phyloP scores from a whole-genome alignment of 495 filamentous ascomycete genomes.

The Annulohypoxylon nitens region DNA sequence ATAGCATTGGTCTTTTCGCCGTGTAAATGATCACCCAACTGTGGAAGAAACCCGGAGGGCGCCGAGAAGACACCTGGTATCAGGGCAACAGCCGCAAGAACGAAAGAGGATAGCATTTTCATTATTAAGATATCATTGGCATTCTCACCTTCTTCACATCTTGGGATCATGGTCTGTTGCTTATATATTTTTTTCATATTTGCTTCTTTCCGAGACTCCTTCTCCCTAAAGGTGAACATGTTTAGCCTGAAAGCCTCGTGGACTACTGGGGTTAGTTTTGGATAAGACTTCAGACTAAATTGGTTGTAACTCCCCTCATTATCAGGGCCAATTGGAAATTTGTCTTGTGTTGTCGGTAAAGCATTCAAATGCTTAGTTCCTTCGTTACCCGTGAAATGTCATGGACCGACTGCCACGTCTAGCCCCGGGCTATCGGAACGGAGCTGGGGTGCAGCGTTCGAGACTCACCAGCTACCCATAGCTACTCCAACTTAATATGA shows the following conservation, averaged over 20 bases:
- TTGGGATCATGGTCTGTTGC: not conserved
- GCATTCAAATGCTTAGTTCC: not conserved
- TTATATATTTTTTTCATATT: conserved; percentile 38
- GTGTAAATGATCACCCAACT: conserved; percentile 54
- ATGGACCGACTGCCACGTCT: conserved; percentile 10
- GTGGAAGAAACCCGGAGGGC: conserved; percentile 55
- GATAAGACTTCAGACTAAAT: conserved; percentile 40
- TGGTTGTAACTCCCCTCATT: conserved; percentile 42
- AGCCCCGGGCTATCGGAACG: conserved; percentile 44
- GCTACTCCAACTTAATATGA: not conserved
- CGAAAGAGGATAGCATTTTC: conserved; percentile 57
- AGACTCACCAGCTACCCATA: conserved; percentile 19
- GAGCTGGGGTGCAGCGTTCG: conserved; percentile 41
- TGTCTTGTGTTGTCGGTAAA: conserved; percentile 7
- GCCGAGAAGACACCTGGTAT: conserved; percentile 55
- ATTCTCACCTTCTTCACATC: conserved; percentile 1
- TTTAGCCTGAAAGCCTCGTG: conserved; percentile 53
- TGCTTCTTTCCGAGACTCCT: conserved; percentile 1
- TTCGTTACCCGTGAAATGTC: not conserved
- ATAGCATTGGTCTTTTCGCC: conserved; percentile 53
- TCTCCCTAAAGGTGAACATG: conserved; percentile 16
- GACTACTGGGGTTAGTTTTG: conserved; percentile 41
- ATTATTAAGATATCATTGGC: conserved; percentile 25
- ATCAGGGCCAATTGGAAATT: conserved; percentile 44
- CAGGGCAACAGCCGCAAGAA: conserved; percentile 56